Conservation (phyloP, 495 filamentous ascomycete genomes). For the Hypoxylon rickii region DNA sequence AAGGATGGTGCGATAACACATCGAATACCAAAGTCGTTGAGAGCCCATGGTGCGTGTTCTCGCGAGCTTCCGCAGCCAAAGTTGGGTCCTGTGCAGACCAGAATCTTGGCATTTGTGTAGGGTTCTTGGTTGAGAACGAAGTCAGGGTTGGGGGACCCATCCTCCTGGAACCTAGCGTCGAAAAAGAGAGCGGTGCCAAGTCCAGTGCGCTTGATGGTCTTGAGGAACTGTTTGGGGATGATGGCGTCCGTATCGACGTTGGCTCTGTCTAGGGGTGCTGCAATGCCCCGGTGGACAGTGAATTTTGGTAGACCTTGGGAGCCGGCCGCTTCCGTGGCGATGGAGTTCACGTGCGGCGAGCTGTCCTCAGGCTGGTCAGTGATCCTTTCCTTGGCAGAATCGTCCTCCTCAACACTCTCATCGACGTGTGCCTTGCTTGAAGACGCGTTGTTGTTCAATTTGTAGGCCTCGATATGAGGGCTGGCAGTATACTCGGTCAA, state of each 20-base stretch:
- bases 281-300: constrained; percentile 78
- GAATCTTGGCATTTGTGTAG: constrained; percentile 83
- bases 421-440: constrained; percentile 66
- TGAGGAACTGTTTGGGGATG: constrained; percentile 98
- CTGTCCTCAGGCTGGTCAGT: constrained; percentile 76
- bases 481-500: constrained; percentile 64
- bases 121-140: constrained; percentile 92
- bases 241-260: constrained; percentile 99
- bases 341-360: constrained; percentile 62
- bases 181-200: constrained; percentile 87
- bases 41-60: constrained; percentile 97
- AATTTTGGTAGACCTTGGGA: constrained; percentile 80
- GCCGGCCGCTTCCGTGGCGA: constrained; percentile 55
- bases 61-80: constrained; percentile 94
- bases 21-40: constrained; percentile 94
- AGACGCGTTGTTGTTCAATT: constrained; percentile 13
- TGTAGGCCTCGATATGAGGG: constrained; percentile 50
- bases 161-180: constrained; percentile 73
- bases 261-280: constrained; percentile 81
- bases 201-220: constrained; percentile 98
- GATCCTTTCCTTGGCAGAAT: constrained; percentile 72
- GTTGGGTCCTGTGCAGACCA: constrained; percentile 91
- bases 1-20: constrained; percentile 91
- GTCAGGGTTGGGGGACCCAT: constrained; percentile 73
- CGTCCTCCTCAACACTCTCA: constrained; percentile 69